Conservation (phyloP, 2,329 filamentous ascomycete species). For the Chaetomium olivaceum region DNA sequence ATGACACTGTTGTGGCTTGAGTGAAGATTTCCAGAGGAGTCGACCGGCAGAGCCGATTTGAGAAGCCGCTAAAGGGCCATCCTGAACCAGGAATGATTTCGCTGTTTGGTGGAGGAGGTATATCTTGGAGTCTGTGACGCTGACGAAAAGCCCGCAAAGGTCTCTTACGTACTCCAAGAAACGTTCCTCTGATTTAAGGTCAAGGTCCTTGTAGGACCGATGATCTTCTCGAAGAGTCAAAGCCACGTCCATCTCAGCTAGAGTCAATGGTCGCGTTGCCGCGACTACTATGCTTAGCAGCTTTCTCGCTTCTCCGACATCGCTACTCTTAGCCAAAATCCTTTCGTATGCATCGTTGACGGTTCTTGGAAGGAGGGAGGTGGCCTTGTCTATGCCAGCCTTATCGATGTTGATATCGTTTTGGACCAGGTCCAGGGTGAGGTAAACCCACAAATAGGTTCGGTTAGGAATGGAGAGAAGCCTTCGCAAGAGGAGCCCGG, state of each 20-base stretch:
- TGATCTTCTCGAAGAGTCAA: neutral
- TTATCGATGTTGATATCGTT: too few species aligned
- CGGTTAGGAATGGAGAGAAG: too few species aligned
- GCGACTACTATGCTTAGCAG: neutral
- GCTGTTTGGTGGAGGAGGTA: neutral
- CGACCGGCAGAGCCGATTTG: too few species aligned
- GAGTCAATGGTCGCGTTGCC: neutral
- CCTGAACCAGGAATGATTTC: neutral
- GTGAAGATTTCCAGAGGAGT: too few species aligned
- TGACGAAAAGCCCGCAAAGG: neutral
- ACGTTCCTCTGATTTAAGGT: neutral
- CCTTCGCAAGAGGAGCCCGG: too few species aligned
- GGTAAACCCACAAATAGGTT: neutral
- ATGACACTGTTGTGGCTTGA: too few species aligned
- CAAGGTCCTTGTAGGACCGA: too few species aligned
- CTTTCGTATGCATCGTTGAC: neutral
- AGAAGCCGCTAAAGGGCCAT: too few species aligned
- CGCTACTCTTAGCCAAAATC: neutral
- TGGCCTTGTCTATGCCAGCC: neutral
- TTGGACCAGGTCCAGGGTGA: neutral
- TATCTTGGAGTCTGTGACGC: neutral
- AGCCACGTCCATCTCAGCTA: neutral
- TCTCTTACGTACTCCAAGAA: neutral
- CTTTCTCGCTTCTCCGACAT: neutral
- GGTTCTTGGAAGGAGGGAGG: neutral